Base-by-base conservation (phyloP, 192 early-diverging fungal genomes). In the Tieghemiomyces parasiticus region DNA sequence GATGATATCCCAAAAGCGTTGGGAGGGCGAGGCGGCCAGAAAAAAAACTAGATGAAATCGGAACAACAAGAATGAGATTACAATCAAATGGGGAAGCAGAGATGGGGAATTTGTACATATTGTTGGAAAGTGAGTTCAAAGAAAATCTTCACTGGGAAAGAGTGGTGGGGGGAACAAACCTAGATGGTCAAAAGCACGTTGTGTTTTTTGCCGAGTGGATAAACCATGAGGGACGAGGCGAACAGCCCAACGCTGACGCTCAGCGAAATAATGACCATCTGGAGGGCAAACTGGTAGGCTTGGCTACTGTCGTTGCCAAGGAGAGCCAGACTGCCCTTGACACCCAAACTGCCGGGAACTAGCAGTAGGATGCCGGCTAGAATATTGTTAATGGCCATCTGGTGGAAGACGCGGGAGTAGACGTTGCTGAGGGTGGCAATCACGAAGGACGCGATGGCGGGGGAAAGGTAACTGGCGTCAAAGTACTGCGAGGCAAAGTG, bases 331-430 rank as follows among this genome's bases (percentile, higher is more conserved):
- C 74, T 77, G 3, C 67, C 70, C 42, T 75, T 67, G 19, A 91
- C 79, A 35, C 88, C 87, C n/a, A 91, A 66, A 64, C 77, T 81
- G 47, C 90, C 90, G 6, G 91, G 92, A 0, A 91, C 89, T 62
- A 91, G 71, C 35, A 92, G 67, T 46, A 88, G 67, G 6, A 93
- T 85, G 29, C 90, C 91, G 50, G 83, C 81, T 29, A 93, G 67
- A 35, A 93, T 79, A 14, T 88, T 85, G 33, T 82, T 87, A 66
- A 93, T 80, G 8, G 86, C 88, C 8, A 86, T 77, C 30, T 80
- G 71, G 56, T 83, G 76, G 25, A 82, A 82, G 22, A 94, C 59
- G 4, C 83, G 74, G 4, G 85, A 83, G 66, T 91, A 82, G 31
- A 87, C 63, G 64, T 95, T 92, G 26, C 80, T 76, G 35, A 80